Conservation (phyloP, 768 basidiomycete species). For the Wakefieldia striispora region DNA sequence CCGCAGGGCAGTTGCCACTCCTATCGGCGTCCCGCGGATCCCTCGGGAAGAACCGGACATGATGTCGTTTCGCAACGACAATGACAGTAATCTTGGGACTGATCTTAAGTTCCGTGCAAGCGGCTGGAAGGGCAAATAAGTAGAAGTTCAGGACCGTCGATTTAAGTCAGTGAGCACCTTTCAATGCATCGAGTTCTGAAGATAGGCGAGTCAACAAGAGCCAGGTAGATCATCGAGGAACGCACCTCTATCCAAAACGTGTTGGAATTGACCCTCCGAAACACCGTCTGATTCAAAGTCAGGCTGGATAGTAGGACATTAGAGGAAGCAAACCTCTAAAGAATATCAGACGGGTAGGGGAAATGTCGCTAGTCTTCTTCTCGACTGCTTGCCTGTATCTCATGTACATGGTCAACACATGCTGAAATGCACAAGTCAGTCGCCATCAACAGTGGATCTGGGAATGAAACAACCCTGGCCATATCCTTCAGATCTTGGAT, state of each 20-base stretch:
- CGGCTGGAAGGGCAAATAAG: conserved; percentile 41
- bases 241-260: conserved; percentile 53
- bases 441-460: background rate
- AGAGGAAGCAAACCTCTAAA: conserved; percentile 56
- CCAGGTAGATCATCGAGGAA: background rate
- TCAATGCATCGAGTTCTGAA: conserved; percentile 57
- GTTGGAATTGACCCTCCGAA: conserved; percentile 53
- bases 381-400: conserved; percentile 55
- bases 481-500: conserved; percentile 69
- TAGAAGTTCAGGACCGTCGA: background rate
- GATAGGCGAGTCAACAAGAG: conserved; percentile 1
- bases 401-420: conserved; percentile 56
- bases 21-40: conserved; percentile 48
- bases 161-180: conserved; percentile 39
- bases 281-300: conserved; percentile 43
- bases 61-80: conserved; percentile 66
- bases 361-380: conserved; percentile 38
- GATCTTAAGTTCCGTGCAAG: conserved; percentile 58
- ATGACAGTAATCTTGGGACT: conserved; percentile 70
- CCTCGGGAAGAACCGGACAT: conserved; percentile 53
- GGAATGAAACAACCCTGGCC: conserved; percentile 44
- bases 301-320: background rate
- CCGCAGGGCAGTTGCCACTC: conserved; percentile 73
- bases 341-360: conserved; percentile 73
- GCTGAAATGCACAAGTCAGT: conserved; percentile 34